Base-by-base conservation (phyloP, 345 rosid genomes). In the Populus deltoides region DNA sequence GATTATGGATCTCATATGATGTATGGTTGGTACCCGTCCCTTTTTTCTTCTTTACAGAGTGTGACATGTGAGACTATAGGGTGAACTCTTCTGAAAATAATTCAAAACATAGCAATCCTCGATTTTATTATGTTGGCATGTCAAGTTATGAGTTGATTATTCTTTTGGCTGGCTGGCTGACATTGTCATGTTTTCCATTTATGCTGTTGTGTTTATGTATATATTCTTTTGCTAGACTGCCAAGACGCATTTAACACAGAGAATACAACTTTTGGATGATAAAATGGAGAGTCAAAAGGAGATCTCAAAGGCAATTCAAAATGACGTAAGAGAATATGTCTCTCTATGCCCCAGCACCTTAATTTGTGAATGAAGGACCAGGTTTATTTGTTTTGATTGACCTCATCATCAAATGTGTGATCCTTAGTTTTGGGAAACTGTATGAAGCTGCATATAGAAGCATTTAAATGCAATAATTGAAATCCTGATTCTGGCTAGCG, bases 241-340 rank as follows among this genome's bases (percentile, higher is more conserved):
- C 65, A 96, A 92, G 87, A 87, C 77, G 83, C 97, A 96, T 87
- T 84, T 96, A 80, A 87, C 92, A 4, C 94, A 96, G 78, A 80
- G 94, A 77, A 90, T 96, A 74, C 90, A 87, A 79, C 87, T 80
- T 77, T 87, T 94, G 83, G 94, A 87, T 66, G 90, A 92, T 80
- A 96, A 90, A 90, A 85, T 92, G 90, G 97, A 92, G 41, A 80
- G 74, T 77, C 97, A 93, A 77, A 89, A 89, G 82, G 94, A 89
- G 82, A 83, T 92, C 78, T 92, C 97, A 9, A 89, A 86, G 83
- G 88, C 82, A 79, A 87, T 96, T 72, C 88, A 90, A 81, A 83
- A 83, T 76, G 85, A 88, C 79, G 99, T 93, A 87, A 77, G 85
- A 68, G 22, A 55, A 73, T 24, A 49, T 20, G 13, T 67, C 0